phyloP scores from a whole-genome alignment of 2,329 filamentous ascomycete genomes.

The Colletotrichum destructivum region DNA sequence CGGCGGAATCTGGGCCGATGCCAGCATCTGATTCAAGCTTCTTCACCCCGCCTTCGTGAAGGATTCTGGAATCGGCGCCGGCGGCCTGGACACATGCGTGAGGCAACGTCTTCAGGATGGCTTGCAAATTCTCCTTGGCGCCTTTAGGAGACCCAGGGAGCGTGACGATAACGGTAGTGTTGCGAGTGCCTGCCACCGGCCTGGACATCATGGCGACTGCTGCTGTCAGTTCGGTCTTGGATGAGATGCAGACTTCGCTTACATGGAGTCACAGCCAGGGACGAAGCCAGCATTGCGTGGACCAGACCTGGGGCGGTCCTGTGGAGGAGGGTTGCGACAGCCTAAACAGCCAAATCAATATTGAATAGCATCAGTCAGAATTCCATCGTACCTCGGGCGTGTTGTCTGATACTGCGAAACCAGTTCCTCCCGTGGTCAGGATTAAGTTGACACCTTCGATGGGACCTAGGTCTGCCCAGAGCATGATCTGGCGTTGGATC shows the following conservation, averaged over 20 bases:
- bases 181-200: constrained; percentile 89
- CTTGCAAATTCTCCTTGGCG: constrained; percentile 91
- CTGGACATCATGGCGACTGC: constrained; percentile 96
- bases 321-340: constrained; percentile 83
- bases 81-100: constrained; percentile 95
- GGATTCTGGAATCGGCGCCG: constrained; percentile 82
- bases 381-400: constrained; percentile 82
- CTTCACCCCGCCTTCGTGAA: constrained; percentile 86
- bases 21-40: constrained; percentile 90
- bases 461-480: constrained; percentile 78
- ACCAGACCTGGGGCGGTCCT: constrained; percentile 91
- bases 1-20: constrained; percentile 54
- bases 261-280: constrained; percentile 91
- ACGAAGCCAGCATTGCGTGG: constrained; percentile 94
- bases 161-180: constrained; percentile 87
- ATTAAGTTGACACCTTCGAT: constrained; percentile 79
- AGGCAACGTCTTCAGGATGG: constrained; percentile 89
- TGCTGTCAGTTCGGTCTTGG: constrained; percentile 43
- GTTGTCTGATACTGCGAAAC: constrained; percentile 86
- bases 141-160: constrained; percentile 96
- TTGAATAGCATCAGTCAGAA: neutral
- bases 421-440: constrained; percentile 92
- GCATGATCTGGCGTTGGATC: constrained; percentile 81
- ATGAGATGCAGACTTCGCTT: constrained; percentile 54
- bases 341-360: constrained; percentile 62